Evolutionary conservation across 1,139 yeast species (phyloP).

Genomic region (Pichia sp.): DNA sequence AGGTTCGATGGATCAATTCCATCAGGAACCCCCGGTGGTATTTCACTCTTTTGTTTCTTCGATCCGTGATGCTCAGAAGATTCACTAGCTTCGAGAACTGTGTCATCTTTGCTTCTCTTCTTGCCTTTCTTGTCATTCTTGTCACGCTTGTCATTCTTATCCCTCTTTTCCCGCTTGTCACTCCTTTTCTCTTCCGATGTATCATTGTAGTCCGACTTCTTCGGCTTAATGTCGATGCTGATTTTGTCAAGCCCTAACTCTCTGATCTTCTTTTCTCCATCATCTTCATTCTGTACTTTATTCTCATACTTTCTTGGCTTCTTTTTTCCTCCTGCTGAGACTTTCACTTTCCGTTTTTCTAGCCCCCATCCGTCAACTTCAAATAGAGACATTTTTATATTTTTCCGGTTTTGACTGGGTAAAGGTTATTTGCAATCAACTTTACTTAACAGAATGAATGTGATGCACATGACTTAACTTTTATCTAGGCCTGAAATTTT

Average conservation of each 20-base stretch:
- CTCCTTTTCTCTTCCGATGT: not conserved
- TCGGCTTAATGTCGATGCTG: not conserved
- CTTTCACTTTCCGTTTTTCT: constrained; percentile 44
- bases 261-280: constrained; percentile 12
- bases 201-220: not conserved
- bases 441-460: too few species aligned
- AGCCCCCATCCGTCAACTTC: constrained; percentile 82
- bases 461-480: too few species aligned
- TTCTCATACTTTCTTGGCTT: constrained; percentile 4
- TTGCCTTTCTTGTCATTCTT: constrained; percentile 12
- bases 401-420: too few species aligned
- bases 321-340: constrained; percentile 11
- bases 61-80: not conserved
- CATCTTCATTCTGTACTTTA: constrained; percentile 10
- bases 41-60: constrained; percentile 15
- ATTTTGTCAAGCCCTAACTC: constrained; percentile 2
- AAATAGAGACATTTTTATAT: constrained; percentile 56
- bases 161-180: constrained; percentile 2
- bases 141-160: constrained; percentile 10
- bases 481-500: not conserved
- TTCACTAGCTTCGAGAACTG: constrained; percentile 1
- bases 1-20: constrained; percentile 40
- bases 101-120: constrained; percentile 5
- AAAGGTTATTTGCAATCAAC: too few species aligned
- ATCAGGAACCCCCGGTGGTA: constrained; percentile 20